Evolutionary conservation across 2,329 filamentous ascomycete genomes (phyloP), one percentile per base, ranked within the genome.

Genomic region (Aspergillus felis): DNA sequence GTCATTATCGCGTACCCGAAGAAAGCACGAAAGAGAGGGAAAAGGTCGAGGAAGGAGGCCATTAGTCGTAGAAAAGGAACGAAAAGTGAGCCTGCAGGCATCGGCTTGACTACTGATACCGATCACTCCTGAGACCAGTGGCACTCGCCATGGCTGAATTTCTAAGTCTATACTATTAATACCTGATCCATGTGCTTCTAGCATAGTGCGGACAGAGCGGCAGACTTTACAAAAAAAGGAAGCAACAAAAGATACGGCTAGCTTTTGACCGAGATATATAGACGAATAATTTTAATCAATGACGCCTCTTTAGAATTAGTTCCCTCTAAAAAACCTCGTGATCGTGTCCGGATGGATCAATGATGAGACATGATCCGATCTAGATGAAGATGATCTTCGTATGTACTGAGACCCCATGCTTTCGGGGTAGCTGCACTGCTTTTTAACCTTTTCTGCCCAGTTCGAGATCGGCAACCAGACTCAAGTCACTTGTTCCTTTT

Each of bases 391-490:
- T 5, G 44, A 14, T 14, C 2, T n/a, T 35, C 12, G 32, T 35
- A 35, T 35, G 12, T 24, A 25, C 22, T 14, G 3, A 22, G 25
- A 25, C 4, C 12, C 10, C 20, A 47, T 6, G 12, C n/a, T 22
- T 46, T 20, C 10, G 22, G 7, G 8, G 3, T 22, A 20, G n/a
- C n/a, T 24, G 12, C 9, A 14, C 44, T 24, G 22, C 3, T 47
- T 6, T 7, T 25, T 58, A 71, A 51, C 52, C 57, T 53, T 66
- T 68, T 53, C 74, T 71, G 7, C 77, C 76, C 38, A 79, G 62
- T 57, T 78, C 72, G 38, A 79, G 48, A 61, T 77, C 66, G 29
- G 72, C 66, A 50, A 79, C 77, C 57, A 76, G 61, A 49, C 66
- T 73, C 67, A 80, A 64, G 50, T 67, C 61, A 4, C 67, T 66